Evolutionary conservation across 139 green algal species (phyloP).

Genomic region (Bryopsis sp.): DNA sequence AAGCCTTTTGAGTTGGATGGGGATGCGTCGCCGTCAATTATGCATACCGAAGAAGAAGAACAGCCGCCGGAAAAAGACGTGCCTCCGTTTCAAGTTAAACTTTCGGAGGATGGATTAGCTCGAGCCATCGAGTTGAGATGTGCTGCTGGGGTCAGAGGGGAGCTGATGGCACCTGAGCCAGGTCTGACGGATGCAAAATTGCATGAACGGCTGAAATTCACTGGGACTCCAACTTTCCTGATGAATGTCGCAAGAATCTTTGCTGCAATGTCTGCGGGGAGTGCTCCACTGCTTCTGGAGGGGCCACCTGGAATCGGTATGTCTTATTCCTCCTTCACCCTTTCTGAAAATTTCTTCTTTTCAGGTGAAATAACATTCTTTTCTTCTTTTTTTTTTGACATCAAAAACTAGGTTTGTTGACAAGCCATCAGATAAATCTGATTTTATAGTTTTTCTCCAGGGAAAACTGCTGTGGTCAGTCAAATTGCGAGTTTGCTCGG

Average conservation of each 20-base stretch:
- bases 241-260: slow-evolving; percentile 29
- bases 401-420: no score
- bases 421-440: no score
- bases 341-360: slow-evolving; percentile 1
- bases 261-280: slow-evolving; percentile 12
- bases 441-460: neutral
- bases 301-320: slow-evolving; percentile 24
- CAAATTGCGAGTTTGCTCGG: slow-evolving; percentile 27
- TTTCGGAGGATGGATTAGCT: neutral
- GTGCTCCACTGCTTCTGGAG: slow-evolving; percentile 28
- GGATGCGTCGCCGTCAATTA: no score
- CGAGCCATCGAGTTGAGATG: neutral
- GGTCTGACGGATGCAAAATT: neutral
- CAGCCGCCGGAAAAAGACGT: neutral
- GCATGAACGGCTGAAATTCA: neutral
- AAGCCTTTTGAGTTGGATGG: no score
- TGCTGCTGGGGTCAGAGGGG: no score
- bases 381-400: no score
- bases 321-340: neutral
- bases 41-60: neutral
- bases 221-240: neutral
- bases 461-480: slow-evolving; percentile 30
- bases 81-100: neutral
- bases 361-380: no score
- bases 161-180: neutral